Conservation (phyloP, 2,329 filamentous ascomycete genomes). For the Aspergillus pseudonomiae region DNA sequence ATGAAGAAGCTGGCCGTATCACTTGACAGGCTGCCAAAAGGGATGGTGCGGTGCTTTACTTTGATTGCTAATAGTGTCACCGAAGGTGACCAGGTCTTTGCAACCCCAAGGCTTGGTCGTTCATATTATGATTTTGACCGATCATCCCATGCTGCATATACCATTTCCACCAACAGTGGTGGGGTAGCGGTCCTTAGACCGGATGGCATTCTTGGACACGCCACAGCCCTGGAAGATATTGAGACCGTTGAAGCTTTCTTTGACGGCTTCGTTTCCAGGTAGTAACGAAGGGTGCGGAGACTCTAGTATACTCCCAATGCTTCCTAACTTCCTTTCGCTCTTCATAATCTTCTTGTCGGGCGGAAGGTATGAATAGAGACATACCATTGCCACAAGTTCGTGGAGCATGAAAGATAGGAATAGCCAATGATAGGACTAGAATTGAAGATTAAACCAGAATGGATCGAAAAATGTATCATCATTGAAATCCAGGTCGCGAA, state of each 20-base stretch:
- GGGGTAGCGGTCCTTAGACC: constrained; percentile 7
- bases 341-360: background rate
- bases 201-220: constrained; percentile 10
- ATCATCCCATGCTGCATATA: constrained; percentile 12
- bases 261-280: background rate
- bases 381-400: background rate
- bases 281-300: background rate
- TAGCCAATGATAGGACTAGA: background rate
- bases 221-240: background rate
- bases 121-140: constrained; percentile 12
- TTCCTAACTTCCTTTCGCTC: background rate
- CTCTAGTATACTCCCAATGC: background rate
- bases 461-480: background rate
- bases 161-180: constrained; percentile 4
- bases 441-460: background rate
- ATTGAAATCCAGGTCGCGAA: background rate
- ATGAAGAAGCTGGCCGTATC: background rate
- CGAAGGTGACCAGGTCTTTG: background rate
- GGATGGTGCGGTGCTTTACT: constrained; percentile 6
- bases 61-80: constrained; percentile 2
- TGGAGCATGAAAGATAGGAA: background rate
- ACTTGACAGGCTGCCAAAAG: background rate
- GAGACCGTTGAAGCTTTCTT: background rate
- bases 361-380: background rate
- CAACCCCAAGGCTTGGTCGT: constrained; percentile 4